phyloP scores from a whole-genome alignment of 805 yeast species.

The Starmera pachycereana region DNA sequence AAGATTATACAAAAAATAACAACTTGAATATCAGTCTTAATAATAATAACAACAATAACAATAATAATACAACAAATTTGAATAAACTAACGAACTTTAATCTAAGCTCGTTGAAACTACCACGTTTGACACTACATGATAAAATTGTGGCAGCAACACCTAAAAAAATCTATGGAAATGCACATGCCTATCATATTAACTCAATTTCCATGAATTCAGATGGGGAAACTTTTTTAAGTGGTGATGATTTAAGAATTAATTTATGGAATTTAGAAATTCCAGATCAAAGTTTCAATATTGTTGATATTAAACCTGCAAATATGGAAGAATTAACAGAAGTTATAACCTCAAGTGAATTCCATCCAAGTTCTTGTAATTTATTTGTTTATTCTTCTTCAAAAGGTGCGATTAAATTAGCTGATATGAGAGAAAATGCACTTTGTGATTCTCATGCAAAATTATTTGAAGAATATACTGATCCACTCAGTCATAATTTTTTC shows the following conservation, averaged over 20 bases:
- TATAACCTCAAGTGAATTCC: slow-evolving; percentile 93
- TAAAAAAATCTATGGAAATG: slow-evolving; percentile 82
- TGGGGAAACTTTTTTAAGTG: slow-evolving; percentile 86
- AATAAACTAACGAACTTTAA: slow-evolving; percentile 24
- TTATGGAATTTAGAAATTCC: slow-evolving; percentile 92
- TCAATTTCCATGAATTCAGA: slow-evolving; percentile 91
- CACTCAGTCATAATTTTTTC: slow-evolving; percentile 87
- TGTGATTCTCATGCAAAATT: slow-evolving; percentile 85
- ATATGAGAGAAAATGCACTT: slow-evolving; percentile 91
- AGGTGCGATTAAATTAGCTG: slow-evolving; percentile 91
- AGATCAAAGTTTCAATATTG: slow-evolving; percentile 93
- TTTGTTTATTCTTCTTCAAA: slow-evolving; percentile 94
- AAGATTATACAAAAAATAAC: slow-evolving; percentile 23
- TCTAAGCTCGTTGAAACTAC: slow-evolving; percentile 52
- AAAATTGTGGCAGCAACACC: slow-evolving; percentile 94
- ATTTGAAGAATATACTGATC: slow-evolving; percentile 90
- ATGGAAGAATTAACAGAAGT: slow-evolving; percentile 99
- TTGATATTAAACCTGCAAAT: slow-evolving; percentile 93
- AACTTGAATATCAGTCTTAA: slow-evolving; percentile 3
- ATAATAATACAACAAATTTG: slow-evolving; percentile 3
- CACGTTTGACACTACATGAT: slow-evolving; percentile 88
- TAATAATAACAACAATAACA: slow-evolving; percentile 4
- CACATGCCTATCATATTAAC: slow-evolving; percentile 97
- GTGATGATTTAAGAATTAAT: slow-evolving; percentile 92
- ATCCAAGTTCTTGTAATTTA: slow-evolving; percentile 83